A percentile compares a stretch with the other conserved stretches of the same genome.
Conservation (phyloP, 768 basidiomycete genomes). For the Flagelloscypha sp. region DNA sequence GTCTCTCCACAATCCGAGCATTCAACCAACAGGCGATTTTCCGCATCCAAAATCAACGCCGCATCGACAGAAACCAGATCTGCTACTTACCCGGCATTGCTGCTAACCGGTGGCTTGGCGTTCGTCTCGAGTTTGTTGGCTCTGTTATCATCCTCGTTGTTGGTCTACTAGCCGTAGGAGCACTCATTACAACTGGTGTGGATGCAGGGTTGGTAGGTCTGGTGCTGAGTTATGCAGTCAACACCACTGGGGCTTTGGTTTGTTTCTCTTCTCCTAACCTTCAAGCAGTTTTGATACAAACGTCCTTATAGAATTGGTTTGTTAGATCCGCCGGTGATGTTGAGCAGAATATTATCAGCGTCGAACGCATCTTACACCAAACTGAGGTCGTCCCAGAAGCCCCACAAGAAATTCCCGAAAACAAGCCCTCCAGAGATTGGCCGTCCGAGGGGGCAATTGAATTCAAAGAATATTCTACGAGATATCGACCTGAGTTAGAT, state of each 20-base stretch:
- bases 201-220: constrained; percentile 86
- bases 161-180: constrained; percentile 55
- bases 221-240: constrained; percentile 78
- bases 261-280: constrained; percentile 16
- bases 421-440: constrained; percentile 53
- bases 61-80: constrained; percentile 82
- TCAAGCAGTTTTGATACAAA: constrained; percentile 2
- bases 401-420: constrained; percentile 55
- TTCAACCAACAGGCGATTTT: constrained; percentile 68
- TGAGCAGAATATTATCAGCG: constrained; percentile 85
- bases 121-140: constrained; percentile 80
- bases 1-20: constrained; percentile 77
- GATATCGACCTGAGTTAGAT: constrained; percentile 77
- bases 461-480: constrained; percentile 72
- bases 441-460: constrained; percentile 65
- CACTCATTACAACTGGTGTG: constrained; percentile 67
- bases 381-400: constrained; percentile 68
- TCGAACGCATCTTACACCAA: constrained; percentile 83
- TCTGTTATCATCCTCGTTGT: constrained; percentile 70
- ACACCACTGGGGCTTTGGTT: constrained; percentile 75
- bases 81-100: constrained; percentile 65
- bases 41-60: constrained; percentile 55
- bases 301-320: constrained; percentile 57
- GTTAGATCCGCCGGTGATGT: constrained; percentile 81
- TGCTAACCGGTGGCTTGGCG: constrained; percentile 78